phyloP scores from a whole-genome alignment of 257 asterid genomes.

The Solanum okadae region DNA sequence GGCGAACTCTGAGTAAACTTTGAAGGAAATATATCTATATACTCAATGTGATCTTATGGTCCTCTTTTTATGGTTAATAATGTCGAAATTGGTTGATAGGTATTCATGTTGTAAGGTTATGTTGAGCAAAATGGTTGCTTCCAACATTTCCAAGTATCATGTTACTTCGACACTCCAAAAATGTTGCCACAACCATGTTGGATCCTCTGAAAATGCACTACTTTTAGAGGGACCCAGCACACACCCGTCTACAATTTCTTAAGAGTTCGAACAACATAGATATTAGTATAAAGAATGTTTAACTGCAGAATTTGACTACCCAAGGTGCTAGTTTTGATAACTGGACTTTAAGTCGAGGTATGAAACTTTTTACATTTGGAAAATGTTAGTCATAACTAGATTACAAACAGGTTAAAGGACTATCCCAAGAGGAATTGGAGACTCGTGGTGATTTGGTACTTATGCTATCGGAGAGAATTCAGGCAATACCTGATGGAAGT shows the following conservation, averaged over 20 bases:
- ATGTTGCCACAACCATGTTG: background rate
- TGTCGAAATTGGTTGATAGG: background rate
- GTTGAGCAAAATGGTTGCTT: background rate
- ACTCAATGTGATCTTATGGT: background rate
- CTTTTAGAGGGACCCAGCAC: background rate
- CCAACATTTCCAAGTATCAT: background rate
- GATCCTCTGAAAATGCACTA: background rate
- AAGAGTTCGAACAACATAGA: background rate
- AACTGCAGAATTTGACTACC: background rate
- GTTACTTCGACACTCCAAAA: background rate
- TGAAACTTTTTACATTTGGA: background rate
- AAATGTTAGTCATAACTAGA: background rate
- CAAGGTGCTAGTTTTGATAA: background rate
- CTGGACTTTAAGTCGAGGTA: background rate
- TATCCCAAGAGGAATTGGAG: conserved; percentile 54
- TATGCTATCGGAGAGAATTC: conserved; percentile 56
- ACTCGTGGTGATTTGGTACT: conserved; percentile 67
- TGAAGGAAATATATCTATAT: background rate
- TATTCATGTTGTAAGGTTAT: background rate
- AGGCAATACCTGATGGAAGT: conserved; percentile 61
- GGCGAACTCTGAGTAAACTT: background rate
- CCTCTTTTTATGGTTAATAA: background rate
- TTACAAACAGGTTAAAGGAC: conserved; percentile 59
- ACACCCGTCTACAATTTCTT: background rate
- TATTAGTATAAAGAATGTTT: background rate